Conservation (phyloP, 768 basidiomycete genomes). For the Amanita rimosa region DNA sequence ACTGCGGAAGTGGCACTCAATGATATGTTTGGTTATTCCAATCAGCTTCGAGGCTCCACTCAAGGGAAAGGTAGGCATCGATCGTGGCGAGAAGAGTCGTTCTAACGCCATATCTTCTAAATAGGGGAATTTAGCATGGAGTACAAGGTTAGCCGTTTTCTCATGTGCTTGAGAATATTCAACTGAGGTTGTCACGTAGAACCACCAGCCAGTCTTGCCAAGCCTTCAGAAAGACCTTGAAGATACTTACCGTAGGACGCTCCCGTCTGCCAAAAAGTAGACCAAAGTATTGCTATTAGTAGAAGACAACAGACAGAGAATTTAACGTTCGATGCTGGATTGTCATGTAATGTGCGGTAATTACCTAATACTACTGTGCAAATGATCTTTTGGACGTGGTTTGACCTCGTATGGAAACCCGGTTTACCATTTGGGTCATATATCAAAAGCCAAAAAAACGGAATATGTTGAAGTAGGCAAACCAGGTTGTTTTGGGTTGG, state of each 20-base stretch:
- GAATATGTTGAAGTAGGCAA: not conserved
- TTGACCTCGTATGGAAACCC: too few relatives aligned
- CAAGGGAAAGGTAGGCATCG: conserved; percentile 71
- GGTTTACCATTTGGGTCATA: too few relatives aligned
- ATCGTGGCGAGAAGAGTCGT: not conserved
- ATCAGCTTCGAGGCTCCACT: conserved; percentile 83
- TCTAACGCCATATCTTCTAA: not conserved
- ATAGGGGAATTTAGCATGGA: conserved; percentile 71
- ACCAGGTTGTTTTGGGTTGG: not conserved
- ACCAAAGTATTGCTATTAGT: not conserved
- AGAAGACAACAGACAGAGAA: too few relatives aligned
- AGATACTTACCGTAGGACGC: conserved; percentile 74
- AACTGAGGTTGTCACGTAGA: conserved; percentile 23
- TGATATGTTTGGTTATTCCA: conserved; percentile 98
- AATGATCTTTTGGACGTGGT: too few relatives aligned
- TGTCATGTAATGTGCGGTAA: too few relatives aligned
- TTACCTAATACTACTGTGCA: too few relatives aligned
- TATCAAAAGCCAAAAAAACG: not conserved
- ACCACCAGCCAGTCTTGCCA: conserved; percentile 75
- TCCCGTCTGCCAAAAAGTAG: conserved; percentile 64
- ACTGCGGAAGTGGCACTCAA: conserved; percentile 88
- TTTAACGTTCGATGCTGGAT: too few relatives aligned
- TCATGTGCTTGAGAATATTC: not conserved
- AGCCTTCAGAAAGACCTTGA: conserved; percentile 83
- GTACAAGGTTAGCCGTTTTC: conserved; percentile 38